phyloP scores from a whole-genome alignment of 805 yeast species.

The Candida odintsovae region DNA sequence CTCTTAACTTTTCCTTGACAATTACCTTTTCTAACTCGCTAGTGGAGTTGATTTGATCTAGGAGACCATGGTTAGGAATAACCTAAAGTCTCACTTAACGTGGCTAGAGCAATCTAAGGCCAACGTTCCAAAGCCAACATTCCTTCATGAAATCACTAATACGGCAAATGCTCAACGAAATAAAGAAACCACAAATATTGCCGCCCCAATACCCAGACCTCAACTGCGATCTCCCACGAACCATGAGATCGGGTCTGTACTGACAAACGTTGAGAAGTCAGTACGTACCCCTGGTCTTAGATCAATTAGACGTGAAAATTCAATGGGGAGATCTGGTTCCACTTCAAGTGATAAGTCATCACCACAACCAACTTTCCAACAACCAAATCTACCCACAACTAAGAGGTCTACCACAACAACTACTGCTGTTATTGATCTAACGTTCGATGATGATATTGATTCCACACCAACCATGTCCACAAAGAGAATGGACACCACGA shows the following conservation, averaged over 20 bases:
- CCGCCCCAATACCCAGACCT: background rate
- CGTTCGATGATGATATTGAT: constrained; percentile 19
- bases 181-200: background rate
- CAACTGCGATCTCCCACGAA: background rate
- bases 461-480: background rate
- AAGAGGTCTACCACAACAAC: background rate
- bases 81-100: constrained; percentile 21
- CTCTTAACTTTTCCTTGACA: no score
- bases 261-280: constrained; percentile 9
- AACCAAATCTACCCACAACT: constrained; percentile 4
- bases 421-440: constrained; percentile 21
- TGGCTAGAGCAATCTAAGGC: constrained; percentile 23
- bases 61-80: constrained; percentile 19
- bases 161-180: background rate
- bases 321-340: constrained; percentile 7
- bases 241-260: constrained; percentile 3
- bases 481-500: background rate
- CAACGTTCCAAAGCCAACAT: constrained; percentile 16
- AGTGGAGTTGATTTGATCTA: background rate
- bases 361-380: constrained; percentile 14
- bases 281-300: constrained; percentile 14
- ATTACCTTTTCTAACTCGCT: no score
- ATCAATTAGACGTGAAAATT: constrained; percentile 16
- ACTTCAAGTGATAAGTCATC: constrained; percentile 8
- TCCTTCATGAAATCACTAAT: constrained; percentile 11